Conservation (phyloP, 805 yeast species). For the Saitoella complicata region DNA sequence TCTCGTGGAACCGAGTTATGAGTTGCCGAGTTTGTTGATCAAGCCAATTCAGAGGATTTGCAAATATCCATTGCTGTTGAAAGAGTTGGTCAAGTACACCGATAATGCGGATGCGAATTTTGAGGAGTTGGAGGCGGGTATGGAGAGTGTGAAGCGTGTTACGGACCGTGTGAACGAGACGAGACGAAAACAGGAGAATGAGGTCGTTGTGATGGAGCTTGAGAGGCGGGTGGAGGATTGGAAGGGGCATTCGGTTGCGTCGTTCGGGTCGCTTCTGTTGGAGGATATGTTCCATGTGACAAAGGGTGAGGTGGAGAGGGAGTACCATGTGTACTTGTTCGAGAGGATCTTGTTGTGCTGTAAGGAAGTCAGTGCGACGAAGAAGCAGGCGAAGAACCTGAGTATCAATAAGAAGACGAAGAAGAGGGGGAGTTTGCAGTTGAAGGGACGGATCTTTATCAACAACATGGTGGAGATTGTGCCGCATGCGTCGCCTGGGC, state of each 20-base stretch:
- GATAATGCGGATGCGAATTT: conserved; percentile 36
- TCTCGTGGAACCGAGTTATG: conserved; percentile 60
- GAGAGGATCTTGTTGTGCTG: conserved; percentile 53
- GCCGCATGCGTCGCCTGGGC: not conserved
- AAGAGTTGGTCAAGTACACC: conserved; percentile 52
- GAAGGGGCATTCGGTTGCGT: conserved; percentile 69
- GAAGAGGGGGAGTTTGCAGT: conserved; percentile 4
- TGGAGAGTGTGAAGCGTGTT: conserved; percentile 61
- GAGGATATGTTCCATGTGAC: conserved; percentile 31
- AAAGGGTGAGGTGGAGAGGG: conserved; percentile 57
- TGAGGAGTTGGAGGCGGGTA: conserved; percentile 55
- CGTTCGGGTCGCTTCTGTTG: conserved; percentile 72
- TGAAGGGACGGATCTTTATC: conserved; percentile 71
- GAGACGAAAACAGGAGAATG: conserved; percentile 80
- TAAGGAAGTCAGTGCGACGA: conserved; percentile 31
- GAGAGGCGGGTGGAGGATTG: conserved; percentile 69
- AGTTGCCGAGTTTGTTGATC: conserved; percentile 71
- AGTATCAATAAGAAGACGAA: conserved; percentile 29
- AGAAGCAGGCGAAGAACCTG: not conserved
- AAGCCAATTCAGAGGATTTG: conserved; percentile 96
- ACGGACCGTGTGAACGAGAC: conserved; percentile 84
- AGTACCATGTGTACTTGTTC: conserved; percentile 77
- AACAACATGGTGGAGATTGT: conserved; percentile 40
- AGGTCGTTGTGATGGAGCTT: conserved; percentile 49
- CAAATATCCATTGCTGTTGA: conserved; percentile 71